These are phyloP conservation scores for Mucor velutinosus DNA, from an alignment of 371 early-diverging fungal species.

Conservation along the genomic window DNA sequence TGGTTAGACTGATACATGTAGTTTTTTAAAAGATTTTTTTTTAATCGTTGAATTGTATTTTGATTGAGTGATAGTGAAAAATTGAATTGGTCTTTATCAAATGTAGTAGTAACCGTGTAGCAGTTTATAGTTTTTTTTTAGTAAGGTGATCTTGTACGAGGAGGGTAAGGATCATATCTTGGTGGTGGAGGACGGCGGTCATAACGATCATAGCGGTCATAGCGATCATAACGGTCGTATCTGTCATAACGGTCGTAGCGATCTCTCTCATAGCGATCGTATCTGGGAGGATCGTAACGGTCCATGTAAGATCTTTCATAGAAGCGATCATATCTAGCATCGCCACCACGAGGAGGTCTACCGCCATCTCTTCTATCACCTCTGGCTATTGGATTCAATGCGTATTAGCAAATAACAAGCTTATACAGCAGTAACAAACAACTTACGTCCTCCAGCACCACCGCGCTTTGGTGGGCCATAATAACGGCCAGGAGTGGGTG, in stretches of 20 bases:
- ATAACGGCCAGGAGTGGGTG: constrained; percentile 89
- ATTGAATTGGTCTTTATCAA: constrained; percentile 3
- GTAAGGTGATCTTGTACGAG: constrained; percentile 57
- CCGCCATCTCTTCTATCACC: constrained; percentile 30
- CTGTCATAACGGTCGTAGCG: constrained; percentile 61
- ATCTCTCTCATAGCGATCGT: constrained; percentile 56
- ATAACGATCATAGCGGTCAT: constrained; percentile 60
- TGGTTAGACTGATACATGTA: background rate
- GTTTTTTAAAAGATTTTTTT: background rate
- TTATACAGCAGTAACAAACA: background rate
- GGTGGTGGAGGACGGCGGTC: constrained; percentile 58
- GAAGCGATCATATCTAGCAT: constrained; percentile 49
- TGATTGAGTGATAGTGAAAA: constrained; percentile 1
- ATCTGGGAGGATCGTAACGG: constrained; percentile 55
- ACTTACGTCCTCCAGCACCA: constrained; percentile 38
- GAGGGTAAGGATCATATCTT: constrained; percentile 59
- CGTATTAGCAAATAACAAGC: constrained; percentile 5
- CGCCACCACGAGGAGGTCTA: constrained; percentile 39
- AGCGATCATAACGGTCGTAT: constrained; percentile 51
- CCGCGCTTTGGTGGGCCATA: constrained; percentile 78
- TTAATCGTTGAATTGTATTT: constrained; percentile 4
- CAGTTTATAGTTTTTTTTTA: constrained; percentile 23
- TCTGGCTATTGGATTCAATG: constrained; percentile 22
- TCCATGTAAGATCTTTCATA: constrained; percentile 61
- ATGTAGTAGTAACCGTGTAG: background rate